These are phyloP conservation scores for Uronychia binucleata DNA, from an alignment of 73 alveolate genomes.

Conservation along the genomic window DNA sequence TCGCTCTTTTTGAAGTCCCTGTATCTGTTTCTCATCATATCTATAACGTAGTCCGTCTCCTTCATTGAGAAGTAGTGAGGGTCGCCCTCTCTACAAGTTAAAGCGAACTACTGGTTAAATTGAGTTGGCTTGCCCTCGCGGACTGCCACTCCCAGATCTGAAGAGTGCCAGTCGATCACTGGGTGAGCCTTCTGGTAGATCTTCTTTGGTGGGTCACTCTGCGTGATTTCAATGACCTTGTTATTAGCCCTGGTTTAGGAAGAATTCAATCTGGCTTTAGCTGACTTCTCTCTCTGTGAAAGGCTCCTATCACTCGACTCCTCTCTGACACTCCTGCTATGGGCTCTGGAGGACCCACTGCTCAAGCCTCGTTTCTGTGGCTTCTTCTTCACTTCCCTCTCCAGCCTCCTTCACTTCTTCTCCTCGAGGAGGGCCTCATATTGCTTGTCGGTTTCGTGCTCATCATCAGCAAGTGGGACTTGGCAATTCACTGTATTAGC, in stretches of 20 bases:
- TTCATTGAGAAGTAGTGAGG: neutral
- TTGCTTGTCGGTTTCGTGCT: too few relatives aligned
- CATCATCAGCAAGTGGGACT: too few relatives aligned
- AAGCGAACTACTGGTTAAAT: neutral
- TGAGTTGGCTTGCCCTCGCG: neutral
- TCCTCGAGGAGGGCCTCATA: too few relatives aligned
- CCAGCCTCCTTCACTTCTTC: too few relatives aligned
- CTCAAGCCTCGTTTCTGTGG: too few relatives aligned
- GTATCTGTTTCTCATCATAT: slow-evolving; percentile 58
- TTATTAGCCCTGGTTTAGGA: neutral
- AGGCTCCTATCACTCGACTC: neutral
- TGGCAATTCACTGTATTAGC: too few relatives aligned
- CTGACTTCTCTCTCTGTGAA: too few relatives aligned
- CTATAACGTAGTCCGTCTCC: slow-evolving; percentile 54
- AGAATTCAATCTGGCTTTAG: too few relatives aligned
- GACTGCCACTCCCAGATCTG: neutral
- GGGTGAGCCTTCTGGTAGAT: neutral
- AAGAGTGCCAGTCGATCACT: neutral
- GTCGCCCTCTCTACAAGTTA: neutral
- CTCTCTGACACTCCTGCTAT: neutral
- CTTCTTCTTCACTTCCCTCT: too few relatives aligned
- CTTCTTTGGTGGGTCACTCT: neutral
- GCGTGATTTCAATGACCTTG: neutral
- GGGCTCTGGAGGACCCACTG: too few relatives aligned
- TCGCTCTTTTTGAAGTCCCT: slow-evolving; percentile 59